Evolutionary conservation across 805 yeast species (phyloP), one percentile per base, ranked within the genome.

Genomic region (Myxozyma lipomycoides): DNA sequence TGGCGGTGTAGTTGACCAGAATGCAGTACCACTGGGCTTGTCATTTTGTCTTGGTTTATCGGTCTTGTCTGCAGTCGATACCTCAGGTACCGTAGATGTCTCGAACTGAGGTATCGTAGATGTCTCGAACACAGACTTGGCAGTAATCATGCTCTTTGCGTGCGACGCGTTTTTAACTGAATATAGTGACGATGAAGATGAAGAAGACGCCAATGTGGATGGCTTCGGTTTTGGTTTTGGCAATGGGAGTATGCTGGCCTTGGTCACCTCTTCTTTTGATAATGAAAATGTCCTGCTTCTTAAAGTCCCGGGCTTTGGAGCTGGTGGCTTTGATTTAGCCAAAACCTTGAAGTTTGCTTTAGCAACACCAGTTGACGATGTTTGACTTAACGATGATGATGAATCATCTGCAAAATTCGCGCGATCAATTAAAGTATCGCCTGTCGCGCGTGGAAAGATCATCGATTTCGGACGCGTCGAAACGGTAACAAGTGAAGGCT

Each of bases 151-250:
- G n/a, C n/a, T n/a, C n/a, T n/a, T n/a, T n/a, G n/a, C n/a, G n/a
- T n/a, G n/a, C n/a, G n/a, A n/a, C n/a, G n/a, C n/a, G n/a, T n/a
- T n/a, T n/a, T n/a, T n/a, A n/a, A n/a, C n/a, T n/a, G 12, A 28
- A 28, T 28, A 7, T 28, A 12, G 7, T 9, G 32, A 28, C 12
- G 32, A 7, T 12, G 32, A 28, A 9, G 32, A 12, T 12, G 32
- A 28, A 28, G 12, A 5, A 7, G 38, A 6, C 38, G 19, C 22
- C 18, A n/a, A 22, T 5, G 18, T 4, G 5, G 35, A 22, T n/a
- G 43, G 25, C 26, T 39, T 43, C 18, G 40, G 40, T 12, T 32
- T 34, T 32, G 46, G 46, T 7, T 19, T 28, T 9, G 42, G 42
- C 10, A 9, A 19, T 38, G 42, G 26, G 9, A 22, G 25, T 19